These are phyloP conservation scores for Macadamia tetraphylla DNA, from an alignment of 164 flowering plant genomes.

Conservation along the genomic window DNA sequence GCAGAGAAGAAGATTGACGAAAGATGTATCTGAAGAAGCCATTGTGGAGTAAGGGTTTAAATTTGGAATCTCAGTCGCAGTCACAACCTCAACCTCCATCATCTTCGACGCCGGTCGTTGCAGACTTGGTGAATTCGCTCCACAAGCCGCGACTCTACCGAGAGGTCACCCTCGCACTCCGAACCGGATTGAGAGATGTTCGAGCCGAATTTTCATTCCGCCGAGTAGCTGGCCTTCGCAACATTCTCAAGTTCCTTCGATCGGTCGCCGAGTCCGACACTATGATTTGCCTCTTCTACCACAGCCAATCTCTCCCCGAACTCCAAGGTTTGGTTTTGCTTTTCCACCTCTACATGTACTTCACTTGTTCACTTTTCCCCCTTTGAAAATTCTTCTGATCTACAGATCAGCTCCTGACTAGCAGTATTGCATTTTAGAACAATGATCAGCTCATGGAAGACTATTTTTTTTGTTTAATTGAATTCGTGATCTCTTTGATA, in stretches of 20 bases:
- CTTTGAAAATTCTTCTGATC: not conserved
- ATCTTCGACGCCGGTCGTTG: slow-evolving; percentile 31
- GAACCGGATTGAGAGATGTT: slow-evolving; percentile 77
- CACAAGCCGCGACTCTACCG: slow-evolving; percentile 54
- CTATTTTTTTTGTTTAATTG: not conserved
- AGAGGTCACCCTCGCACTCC: slow-evolving; percentile 85
- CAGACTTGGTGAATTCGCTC: slow-evolving; percentile 59
- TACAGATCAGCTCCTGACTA: not conserved
- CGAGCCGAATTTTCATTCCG: slow-evolving; percentile 92
- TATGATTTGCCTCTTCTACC: slow-evolving; percentile 58
- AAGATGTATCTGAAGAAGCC: slow-evolving; percentile 55
- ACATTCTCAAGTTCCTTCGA: slow-evolving; percentile 69
- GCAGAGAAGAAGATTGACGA: not conserved
- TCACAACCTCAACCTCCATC: slow-evolving; percentile 1
- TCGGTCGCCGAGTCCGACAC: slow-evolving; percentile 72
- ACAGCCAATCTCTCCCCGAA: slow-evolving; percentile 58
- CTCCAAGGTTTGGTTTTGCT: slow-evolving; percentile 57
- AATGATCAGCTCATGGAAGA: too few species aligned
- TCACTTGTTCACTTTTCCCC: not conserved
- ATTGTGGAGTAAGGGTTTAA: slow-evolving; percentile 46
- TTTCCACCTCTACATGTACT: not conserved
- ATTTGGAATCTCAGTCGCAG: slow-evolving; percentile 13
- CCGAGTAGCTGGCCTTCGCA: slow-evolving; percentile 77
- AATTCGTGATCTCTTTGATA: not conserved
- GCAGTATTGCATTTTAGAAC: not conserved